Base-by-base conservation (phyloP, 148 eudicot species). In the Amaranthus cruentus region DNA sequence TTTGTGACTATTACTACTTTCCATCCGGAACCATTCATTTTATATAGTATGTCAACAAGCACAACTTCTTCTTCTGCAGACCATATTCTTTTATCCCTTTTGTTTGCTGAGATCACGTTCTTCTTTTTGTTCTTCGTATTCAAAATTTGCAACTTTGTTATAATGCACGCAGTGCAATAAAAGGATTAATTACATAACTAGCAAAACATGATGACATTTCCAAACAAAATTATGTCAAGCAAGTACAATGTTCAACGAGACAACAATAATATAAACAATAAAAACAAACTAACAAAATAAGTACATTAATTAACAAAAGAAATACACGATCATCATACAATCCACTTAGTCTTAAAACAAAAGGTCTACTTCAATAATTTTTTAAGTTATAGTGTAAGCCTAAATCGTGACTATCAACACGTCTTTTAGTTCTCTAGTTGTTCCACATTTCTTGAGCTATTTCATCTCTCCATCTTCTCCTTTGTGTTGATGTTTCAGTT, bases 371-470 rank as follows among this genome's bases (percentile, higher is more conserved):
- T 18, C 18, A 18, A 18, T 18, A 18, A 18, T 0, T 18, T 18
- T 18, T 18, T 18, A 18, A 0, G 18, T 18, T 18, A 18, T 18
- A 18, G 18, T 18, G 18, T 18, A 18, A 59, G 6, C 28, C 1
- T 0, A 4, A 8, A 59, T 13, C 42, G 4, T 59, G 4, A 6
- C 3, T 10, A 6, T 12, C 2, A 9, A 5, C 55, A 5, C 15
- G 61, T 7, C 73, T 56, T 47, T 63, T 70, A 4, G 42, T 3
- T 4, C 18, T 46, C 73, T 63, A 70, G 46, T 13, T 9, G 9
- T 70, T 5, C 73, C 73, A 70, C 73, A 70, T 70, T 3, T 56
- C 53, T 46, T 70, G 62, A 47, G 73, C 73, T 43, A 56, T 10
- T 44, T 70, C 13, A 28, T 70, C 73, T 47, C 73, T 70, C 51